Percentiles rank a stretch among this genome's conserved stretches.
Conservation (phyloP, 2,329 filamentous ascomycete species). For the Fusarium sp. region DNA sequence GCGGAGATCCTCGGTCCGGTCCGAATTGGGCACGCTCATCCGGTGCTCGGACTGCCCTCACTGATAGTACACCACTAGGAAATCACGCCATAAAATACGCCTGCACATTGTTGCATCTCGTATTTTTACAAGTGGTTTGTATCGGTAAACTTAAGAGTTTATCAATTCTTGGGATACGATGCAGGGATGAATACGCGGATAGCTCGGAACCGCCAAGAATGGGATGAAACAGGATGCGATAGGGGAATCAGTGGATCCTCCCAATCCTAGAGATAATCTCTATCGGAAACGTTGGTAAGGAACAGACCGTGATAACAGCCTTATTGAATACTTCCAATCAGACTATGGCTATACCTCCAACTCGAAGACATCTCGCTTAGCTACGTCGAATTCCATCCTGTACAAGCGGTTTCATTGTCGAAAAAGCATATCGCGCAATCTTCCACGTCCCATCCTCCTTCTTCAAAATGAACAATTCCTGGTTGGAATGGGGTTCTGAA, state of each 20-base stretch:
- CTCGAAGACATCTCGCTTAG: accelerated
- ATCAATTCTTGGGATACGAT: neutral
- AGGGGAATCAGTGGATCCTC: neutral
- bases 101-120: neutral
- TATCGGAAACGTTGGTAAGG: neutral
- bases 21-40: neutral
- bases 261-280: neutral
- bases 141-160: neutral
- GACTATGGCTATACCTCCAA: neutral
- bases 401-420: neutral
- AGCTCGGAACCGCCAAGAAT: neutral
- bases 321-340: neutral
- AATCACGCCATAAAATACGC: too few relatives aligned
- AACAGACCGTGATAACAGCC: neutral
- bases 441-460: neutral
- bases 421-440: neutral
- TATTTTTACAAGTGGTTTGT: neutral
- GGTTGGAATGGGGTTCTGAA: neutral
- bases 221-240: neutral
- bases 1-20: constrained; percentile 11
- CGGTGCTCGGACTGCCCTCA: neutral
- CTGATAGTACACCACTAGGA: neutral
- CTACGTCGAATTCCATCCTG: neutral
- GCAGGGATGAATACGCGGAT: neutral
- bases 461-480: neutral